Base-by-base conservation (phyloP, 257 asterid genomes). In the Solanum rostratum region DNA sequence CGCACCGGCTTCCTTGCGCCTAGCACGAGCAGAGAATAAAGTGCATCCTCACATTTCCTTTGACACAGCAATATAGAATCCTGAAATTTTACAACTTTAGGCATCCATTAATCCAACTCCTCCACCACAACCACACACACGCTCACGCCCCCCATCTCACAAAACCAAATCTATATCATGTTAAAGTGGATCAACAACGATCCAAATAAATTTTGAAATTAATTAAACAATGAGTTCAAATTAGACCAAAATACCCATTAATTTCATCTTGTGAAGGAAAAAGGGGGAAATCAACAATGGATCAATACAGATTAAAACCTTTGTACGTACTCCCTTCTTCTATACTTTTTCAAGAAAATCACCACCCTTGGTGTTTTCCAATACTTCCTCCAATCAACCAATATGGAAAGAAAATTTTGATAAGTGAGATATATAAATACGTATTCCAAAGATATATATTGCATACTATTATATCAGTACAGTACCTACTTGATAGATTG, bases 1-100 rank as follows among this genome's bases (percentile, higher is more conserved):
- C 98, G 92, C 81, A 97, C 97, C 3, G 98, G 99, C 91, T 98
- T 93, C 80, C 98, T 89, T 68, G 98, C 98, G 86, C 99, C 98
- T 27, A 97, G 94, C 82, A 94, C 96, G 55, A 97, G 93, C 79
- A 97, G 88, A 80, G 98, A 94, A 88, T 94, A 92, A 63, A 97
- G 95, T 15, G 98, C 92, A 85, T 97, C 98, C 93, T 97, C 99
- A 16, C 99, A 94, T 86, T 93, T 97, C 81, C 99, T 92, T 89
- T 97, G 99, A 84, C 95, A 92, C 84, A 91, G 87, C 84, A 94
- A 78, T 85, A 97, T 85, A 73, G 98, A 92, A 15, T 97, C 98
- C 99, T 96, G 93, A 89, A 85, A 86, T 76, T 70, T 65, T 24
- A 30, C 55, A 82, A 76, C 15, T 10, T 52, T 52, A 54, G 70